Evolutionary conservation across 176 grass and related monocot species (phyloP).

Genomic region (Oryza glumipatula): DNA sequence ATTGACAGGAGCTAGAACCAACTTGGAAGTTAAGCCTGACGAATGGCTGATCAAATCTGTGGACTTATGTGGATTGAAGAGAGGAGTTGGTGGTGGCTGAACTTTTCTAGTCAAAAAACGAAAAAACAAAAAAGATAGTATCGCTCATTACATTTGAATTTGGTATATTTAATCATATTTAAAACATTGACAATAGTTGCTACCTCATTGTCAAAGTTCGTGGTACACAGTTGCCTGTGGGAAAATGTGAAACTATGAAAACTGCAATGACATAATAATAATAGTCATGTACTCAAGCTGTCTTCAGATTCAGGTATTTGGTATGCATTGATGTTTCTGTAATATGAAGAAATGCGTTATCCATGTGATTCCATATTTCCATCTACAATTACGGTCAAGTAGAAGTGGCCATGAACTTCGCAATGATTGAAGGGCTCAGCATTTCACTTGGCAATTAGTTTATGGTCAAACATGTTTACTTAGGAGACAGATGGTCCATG

Average conservation of each 20-base stretch:
- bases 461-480: slow-evolving; percentile 37
- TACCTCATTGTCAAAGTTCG: too few relatives aligned
- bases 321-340: too few relatives aligned
- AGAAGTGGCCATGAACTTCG: slow-evolving; percentile 28
- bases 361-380: background rate
- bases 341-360: background rate
- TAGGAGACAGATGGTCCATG: slow-evolving; percentile 53
- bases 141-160: background rate
- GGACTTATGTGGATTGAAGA: too few relatives aligned
- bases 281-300: background rate
- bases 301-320: background rate
- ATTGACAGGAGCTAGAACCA: background rate
- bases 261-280: background rate
- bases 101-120: too few relatives aligned
- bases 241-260: background rate
- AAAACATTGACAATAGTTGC: too few relatives aligned
- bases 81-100: too few relatives aligned
- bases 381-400: slow-evolving; percentile 32
- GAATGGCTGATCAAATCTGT: background rate
- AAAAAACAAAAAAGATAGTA: background rate
- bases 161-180: background rate
- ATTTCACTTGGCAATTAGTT: background rate
- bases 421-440: slow-evolving; percentile 26
- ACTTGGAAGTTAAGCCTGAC: background rate
- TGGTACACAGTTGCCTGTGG: too few relatives aligned